Base-by-base conservation (phyloP, 768 basidiomycete species). In the Lepiota brunneoincarnata region DNA sequence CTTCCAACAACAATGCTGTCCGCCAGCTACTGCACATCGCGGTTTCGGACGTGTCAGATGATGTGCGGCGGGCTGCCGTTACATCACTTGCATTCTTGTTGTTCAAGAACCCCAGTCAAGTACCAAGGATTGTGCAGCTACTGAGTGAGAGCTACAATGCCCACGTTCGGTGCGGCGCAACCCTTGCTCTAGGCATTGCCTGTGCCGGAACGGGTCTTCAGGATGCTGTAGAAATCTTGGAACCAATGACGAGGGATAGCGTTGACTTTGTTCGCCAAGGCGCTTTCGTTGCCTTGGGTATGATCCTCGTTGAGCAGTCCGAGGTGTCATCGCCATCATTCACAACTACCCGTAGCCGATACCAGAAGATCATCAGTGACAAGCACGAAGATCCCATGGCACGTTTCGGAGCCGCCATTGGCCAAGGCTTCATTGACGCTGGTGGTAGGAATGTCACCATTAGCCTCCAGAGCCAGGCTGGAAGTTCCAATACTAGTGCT, bases 361-460 rank as follows among this genome's bases (percentile, higher is more conserved):
- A 96, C 68, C 75, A 80, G 60, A 96, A 94, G 72, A 90, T 98
- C 37, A 82, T 97, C 53, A 78, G 83, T 6, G 94, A 99, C 76
- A 98, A 98, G 72, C 97, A 98, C 66, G 97, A 98, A 73, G 97
- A 99, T 67, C 91, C 95, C 6, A 93, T 98, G 89, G 95, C 97
- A 26, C 91, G 95, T 51, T 98, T 98, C 67, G 97, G 97, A 62
- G 96, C 97, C 42, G 89, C 92, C 3, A 76, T 99, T 55, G 93
- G 94, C 4, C 96, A 98, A 72, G 96, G 97, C 31, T 83, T 99
- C 63, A 94, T 98, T 64, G 97, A 98, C 69, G 96, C 97, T 24
- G 96, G 97, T 44, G 97, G 97, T 20, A 79, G 96, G 42, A 99
- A 99, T 64, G 93, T 90, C 49, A 97, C 95, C 10, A 93, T 99